These are phyloP conservation scores for Malus hybrid DNA, from an alignment of 331 rosid species.

Conservation along the genomic window DNA sequence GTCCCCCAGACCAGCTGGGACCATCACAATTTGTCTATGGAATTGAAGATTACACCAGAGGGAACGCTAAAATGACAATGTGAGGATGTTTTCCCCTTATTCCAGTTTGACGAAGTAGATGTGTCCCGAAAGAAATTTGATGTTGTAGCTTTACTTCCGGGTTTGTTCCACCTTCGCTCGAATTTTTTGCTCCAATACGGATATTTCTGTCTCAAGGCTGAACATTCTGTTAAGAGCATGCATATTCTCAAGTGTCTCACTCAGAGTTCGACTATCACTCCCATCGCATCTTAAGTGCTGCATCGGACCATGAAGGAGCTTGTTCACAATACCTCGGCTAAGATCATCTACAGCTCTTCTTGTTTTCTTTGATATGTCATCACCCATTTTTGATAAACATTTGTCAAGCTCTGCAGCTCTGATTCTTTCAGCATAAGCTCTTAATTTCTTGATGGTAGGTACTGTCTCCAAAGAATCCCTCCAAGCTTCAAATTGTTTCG, in stretches of 20 bases:
- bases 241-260: conserved; percentile 94
- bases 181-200: conserved; percentile 81
- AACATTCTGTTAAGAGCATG: conserved; percentile 97
- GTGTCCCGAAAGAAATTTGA: conserved; percentile 19
- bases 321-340: conserved; percentile 89
- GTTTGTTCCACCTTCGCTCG: conserved; percentile 92
- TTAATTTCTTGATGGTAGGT: conserved; percentile 90
- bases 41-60: conserved; percentile 30
- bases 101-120: conserved; percentile 32
- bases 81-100: conserved; percentile 63
- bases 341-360: conserved; percentile 91
- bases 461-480: conserved; percentile 97
- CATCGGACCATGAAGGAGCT: conserved; percentile 99
- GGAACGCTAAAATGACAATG: conserved; percentile 20
- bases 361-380: conserved; percentile 79
- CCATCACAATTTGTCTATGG: conserved; percentile 23
- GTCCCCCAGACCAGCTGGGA: conserved; percentile 15
- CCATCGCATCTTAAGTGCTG: conserved; percentile 97
- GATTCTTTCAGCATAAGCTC: conserved; percentile 94
- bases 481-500: conserved; percentile 94
- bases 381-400: conserved; percentile 93
- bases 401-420: conserved; percentile 87
- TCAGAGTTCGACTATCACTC: conserved; percentile 77
- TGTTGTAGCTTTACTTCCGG: conserved; percentile 45
- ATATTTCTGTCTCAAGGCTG: conserved; percentile 87